Evolutionary conservation across 2,329 filamentous ascomycete genomes (phyloP), one percentile per base, ranked within the genome.

Genomic region (Trichoderma brevicompactum): DNA sequence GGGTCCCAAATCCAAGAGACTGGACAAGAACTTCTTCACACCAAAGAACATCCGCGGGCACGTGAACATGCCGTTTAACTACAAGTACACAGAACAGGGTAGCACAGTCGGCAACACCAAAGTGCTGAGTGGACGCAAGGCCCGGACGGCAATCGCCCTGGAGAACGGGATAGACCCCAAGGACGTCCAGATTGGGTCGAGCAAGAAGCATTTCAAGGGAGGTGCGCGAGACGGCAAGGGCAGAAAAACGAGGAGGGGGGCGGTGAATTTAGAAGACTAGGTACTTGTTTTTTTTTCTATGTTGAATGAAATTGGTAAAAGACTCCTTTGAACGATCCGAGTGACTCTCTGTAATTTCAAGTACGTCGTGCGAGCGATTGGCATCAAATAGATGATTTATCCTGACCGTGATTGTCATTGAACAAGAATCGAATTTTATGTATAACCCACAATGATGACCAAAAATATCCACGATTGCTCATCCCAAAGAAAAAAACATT

Each of bases 151-250:
- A 82, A 82, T 92, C 58, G 94, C 94, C 10, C 74, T 97, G 68
- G 92, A 97, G 80, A 92, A 89, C 66, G 91, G 92, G 13, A 77
- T 98, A 41, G 93, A 97, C 73, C 89, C 91, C 0, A 89, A 89
- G 66, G 94, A 97, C 65, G 79, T 95, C 69, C 80, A 83, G 77
- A 72, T 85, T 65, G 82, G 82, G 65, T 82, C 82, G 59, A 85
- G 89, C 65, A 99, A 99, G 87, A 98, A 97, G 82, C 95, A 99
- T 79, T 95, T 92, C 78, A 96, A 96, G 80, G 89, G 86, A n/a
- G 87, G 88, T 46, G 85, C 86, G 68, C 88, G 83, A 77, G 85
- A 82, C 50, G 77, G 75, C 66, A 89, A 86, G 74, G 81, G 82
- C 67, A 85, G 84, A 74, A 82, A 80, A 72, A 75, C 65, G 12